Base-by-base conservation (phyloP, 345 rosid species). In the Nephelium lappaceum region DNA sequence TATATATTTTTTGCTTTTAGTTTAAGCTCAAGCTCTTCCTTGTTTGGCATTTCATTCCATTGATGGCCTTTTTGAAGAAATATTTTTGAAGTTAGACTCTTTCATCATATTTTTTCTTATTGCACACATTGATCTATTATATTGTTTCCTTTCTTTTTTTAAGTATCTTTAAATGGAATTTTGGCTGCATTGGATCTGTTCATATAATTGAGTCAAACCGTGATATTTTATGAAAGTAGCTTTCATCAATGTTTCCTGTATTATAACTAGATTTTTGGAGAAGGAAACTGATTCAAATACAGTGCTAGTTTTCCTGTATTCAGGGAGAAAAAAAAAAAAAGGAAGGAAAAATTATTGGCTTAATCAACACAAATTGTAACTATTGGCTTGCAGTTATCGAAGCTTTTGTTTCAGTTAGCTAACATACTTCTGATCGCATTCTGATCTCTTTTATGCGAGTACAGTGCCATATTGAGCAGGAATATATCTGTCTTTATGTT, bases 1-100 rank as follows among this genome's bases (percentile, higher is more conserved):
- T 53, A 38, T 38, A 12, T 25, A 31, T 3, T 84, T 62, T 72
- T 79, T 73, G 76, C 36, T 71, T 75, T 21, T 25, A 15, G 21
- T n/a, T 5, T 27, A 51, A 66, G 66, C 38, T 70, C 24, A 62
- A 11, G 24, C 64, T 80, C 45, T 65, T 61, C 64, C 61, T 21
- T 42, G 9, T 51, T 61, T 61, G 51, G 25, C 72, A 16, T 25
- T 57, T 18, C 61, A 25, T 62, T 18, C 69, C 61, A 55, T n/a
- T 31, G 9, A 47, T 27, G 21, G 55, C 10, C 39, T 27, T 76
- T 71, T 67, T 76, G 42, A 43, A 16, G 55, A 23, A 58, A 58
- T 73, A 15, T 18, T 16, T 61, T 24, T 21, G 67, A 27, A 18
- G 42, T 4, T 1, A 41, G 25, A 11, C 41, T 23, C 8, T 42